Evolutionary conservation across 129 eudicot species (phyloP).

Genomic region (Chrysanthemum lavandulifolium): DNA sequence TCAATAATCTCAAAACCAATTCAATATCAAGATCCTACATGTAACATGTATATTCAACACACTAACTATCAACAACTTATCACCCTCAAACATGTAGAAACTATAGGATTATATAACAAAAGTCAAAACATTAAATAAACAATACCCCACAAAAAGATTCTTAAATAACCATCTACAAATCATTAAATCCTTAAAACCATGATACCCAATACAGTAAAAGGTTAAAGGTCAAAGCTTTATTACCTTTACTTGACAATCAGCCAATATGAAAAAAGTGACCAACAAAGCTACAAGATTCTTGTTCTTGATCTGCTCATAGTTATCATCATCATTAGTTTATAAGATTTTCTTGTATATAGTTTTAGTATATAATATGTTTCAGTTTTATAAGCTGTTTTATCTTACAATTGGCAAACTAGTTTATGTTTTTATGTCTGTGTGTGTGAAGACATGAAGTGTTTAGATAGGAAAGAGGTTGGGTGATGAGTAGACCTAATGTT

Average conservation of each 20-base stretch:
- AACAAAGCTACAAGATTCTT: slow-evolving; percentile 38
- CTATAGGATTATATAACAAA: not conserved
- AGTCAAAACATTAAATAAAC: not conserved
- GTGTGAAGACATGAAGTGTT: not conserved
- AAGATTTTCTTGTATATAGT: not conserved
- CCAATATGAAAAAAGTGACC: slow-evolving; percentile 15
- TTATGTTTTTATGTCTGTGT: not conserved
- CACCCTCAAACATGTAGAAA: not conserved
- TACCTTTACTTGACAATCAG: slow-evolving; percentile 37
- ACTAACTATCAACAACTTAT: slow-evolving; percentile 1
- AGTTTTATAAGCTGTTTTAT: slow-evolving; percentile 1
- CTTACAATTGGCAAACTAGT: slow-evolving; percentile 18
- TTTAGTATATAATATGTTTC: not conserved
- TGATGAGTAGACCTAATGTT: slow-evolving; percentile 23
- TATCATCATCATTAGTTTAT: slow-evolving; percentile 18
- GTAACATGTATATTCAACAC: slow-evolving; percentile 4
- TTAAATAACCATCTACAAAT: slow-evolving; percentile 7
- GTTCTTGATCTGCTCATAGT: slow-evolving; percentile 17
- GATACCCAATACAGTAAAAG: slow-evolving; percentile 21
- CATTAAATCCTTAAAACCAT: not conserved
- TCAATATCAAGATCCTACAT: slow-evolving; percentile 16
- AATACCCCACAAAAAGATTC: slow-evolving; percentile 4
- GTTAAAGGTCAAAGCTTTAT: slow-evolving; percentile 47
- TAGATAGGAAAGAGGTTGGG: slow-evolving; percentile 9
- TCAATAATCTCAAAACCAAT: slow-evolving; percentile 12